A percentile compares a stretch with the other conserved stretches of the same genome.
phyloP scores from a whole-genome alignment of 805 yeast species.

The Cyberlindnera samutprakarnensis region DNA sequence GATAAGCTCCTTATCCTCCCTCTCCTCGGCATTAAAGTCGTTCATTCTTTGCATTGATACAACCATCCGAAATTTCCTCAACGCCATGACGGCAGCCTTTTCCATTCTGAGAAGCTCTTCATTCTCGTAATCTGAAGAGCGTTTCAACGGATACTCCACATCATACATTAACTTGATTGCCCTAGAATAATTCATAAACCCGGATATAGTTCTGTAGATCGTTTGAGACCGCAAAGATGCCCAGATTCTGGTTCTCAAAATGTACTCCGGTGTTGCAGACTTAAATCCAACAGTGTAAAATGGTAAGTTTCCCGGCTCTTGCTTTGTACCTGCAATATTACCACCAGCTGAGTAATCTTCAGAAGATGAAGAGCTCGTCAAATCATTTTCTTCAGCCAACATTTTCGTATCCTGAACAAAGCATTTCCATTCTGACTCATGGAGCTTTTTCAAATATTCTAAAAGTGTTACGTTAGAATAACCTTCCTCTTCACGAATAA shows the following conservation, averaged over 20 bases:
- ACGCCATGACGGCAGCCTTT: constrained; percentile 45
- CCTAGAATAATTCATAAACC: constrained; percentile 62
- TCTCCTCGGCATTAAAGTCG: constrained; percentile 47
- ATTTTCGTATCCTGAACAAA: constrained; percentile 62
- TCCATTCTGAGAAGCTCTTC: constrained; percentile 33
- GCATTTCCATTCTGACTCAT: constrained; percentile 61
- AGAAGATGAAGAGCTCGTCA: constrained; percentile 9
- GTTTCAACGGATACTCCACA: constrained; percentile 40
- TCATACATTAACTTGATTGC: constrained; percentile 61
- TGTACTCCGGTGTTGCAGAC: constrained; percentile 48
- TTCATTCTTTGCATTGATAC: constrained; percentile 59
- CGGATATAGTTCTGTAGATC: constrained; percentile 62
- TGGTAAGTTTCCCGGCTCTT: constrained; percentile 43
- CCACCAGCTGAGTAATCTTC: constrained; percentile 12
- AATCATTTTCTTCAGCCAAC: constrained; percentile 41
- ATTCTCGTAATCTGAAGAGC: constrained; percentile 8
- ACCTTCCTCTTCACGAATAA: constrained; percentile 63
- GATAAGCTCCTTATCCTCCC: constrained; percentile 49
- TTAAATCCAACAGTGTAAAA: constrained; percentile 59
- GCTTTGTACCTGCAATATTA: constrained; percentile 8
- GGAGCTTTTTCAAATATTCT: constrained; percentile 61
- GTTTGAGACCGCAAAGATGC: constrained; percentile 71
- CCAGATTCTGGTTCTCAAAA: constrained; percentile 66
- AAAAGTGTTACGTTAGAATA: constrained; percentile 54
- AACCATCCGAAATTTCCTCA: constrained; percentile 55